Conservation (phyloP, 1,284 basidiomycete species). For the Cutaneotrichosporon spelunceum region DNA sequence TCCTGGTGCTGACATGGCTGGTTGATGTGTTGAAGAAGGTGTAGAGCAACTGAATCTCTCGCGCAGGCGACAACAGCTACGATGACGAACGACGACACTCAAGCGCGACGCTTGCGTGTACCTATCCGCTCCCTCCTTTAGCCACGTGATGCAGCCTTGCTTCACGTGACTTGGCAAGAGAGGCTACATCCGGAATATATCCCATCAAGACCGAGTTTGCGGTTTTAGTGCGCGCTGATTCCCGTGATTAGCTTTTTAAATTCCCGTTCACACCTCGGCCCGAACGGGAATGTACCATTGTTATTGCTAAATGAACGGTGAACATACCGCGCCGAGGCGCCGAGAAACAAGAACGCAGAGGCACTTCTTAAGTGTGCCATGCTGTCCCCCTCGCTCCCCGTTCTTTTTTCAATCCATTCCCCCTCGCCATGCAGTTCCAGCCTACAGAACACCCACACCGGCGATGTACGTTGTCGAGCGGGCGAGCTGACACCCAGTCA, state of each 20-base stretch:
- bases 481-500: constrained; percentile 31
- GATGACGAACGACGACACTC: constrained; percentile 12
- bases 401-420: not conserved
- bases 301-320: not conserved
- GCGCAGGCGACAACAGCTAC: constrained; percentile 1
- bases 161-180: not conserved
- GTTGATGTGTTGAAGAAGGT: constrained; percentile 6
- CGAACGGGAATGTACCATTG: constrained; percentile 1
- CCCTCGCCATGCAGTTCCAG: constrained; percentile 29
- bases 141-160: not conserved
- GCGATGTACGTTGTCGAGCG: constrained; percentile 33
- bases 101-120: constrained; percentile 7
- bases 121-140: not conserved
- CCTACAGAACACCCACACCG: constrained; percentile 48
- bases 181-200: not conserved
- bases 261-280: constrained; percentile 2
- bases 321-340: constrained; percentile 8
- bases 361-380: not conserved
- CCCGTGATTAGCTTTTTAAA: not conserved
- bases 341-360: not conserved
- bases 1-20: constrained; percentile 50
- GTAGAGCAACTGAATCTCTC: not conserved
- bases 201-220: too few relatives aligned
- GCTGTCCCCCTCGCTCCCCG: not conserved
- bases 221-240: constrained; percentile 3